These are phyloP conservation scores for Hericium erinaceus DNA, from an alignment of 768 basidiomycete species.

Conservation along the genomic window DNA sequence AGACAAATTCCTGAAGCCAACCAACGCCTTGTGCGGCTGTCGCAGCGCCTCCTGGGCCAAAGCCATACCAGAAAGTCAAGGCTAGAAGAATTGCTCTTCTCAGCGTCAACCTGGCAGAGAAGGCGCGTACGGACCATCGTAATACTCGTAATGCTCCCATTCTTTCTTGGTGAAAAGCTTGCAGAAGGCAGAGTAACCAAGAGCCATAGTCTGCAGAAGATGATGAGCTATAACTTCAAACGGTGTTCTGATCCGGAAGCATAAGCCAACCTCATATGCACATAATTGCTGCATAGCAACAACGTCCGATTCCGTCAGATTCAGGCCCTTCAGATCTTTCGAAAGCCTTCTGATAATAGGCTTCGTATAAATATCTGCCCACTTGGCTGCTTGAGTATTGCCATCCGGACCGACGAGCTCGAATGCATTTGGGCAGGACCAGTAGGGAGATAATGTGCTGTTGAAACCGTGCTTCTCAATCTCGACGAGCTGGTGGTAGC, in stretches of 20 bases:
- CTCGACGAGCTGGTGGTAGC: constrained; percentile 39
- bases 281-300: constrained; percentile 29
- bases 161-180: constrained; percentile 41
- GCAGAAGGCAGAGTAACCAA: constrained; percentile 43
- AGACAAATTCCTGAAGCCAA: constrained; percentile 34
- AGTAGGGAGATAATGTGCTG: constrained; percentile 37
- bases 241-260: not conserved
- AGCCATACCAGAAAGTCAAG: constrained; percentile 26
- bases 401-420: constrained; percentile 18
- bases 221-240: not conserved
- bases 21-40: constrained; percentile 31
- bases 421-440: constrained; percentile 23
- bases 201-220: constrained; percentile 32
- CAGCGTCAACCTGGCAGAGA: not conserved
- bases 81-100: not conserved
- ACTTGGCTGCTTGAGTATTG: constrained; percentile 18
- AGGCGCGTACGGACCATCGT: constrained; percentile 17
- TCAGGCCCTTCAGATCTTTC: constrained; percentile 22
- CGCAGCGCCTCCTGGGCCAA: constrained; percentile 24
- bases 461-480: constrained; percentile 37
- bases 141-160: constrained; percentile 42
- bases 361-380: constrained; percentile 33
- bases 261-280: constrained; percentile 26
- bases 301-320: constrained; percentile 22
- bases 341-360: constrained; percentile 28